A percentile compares a stretch with the other conserved stretches of the same genome.
phyloP scores from a whole-genome alignment of 805 yeast genomes.

The Diddensiella caesifluorescens region DNA sequence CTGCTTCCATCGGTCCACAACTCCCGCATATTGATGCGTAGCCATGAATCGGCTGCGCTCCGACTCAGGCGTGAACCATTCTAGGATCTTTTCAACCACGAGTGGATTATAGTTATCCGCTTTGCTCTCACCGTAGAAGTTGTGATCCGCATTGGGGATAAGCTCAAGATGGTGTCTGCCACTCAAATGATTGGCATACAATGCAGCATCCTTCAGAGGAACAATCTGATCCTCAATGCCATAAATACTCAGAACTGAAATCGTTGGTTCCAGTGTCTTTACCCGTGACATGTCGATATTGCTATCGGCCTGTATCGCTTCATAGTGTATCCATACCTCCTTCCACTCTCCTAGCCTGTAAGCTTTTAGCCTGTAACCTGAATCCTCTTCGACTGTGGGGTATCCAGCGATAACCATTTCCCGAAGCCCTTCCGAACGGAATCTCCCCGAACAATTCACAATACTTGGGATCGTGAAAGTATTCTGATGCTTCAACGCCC shows the following conservation, averaged over 20 bases:
- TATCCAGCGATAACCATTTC: slow-evolving; percentile 27
- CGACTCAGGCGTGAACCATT: slow-evolving; percentile 42
- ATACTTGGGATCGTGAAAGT: slow-evolving; percentile 53
- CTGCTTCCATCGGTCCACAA: slow-evolving; percentile 51
- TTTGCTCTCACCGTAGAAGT: slow-evolving; percentile 44
- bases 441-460: slow-evolving; percentile 72
- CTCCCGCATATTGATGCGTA: slow-evolving; percentile 34
- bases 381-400: slow-evolving; percentile 19
- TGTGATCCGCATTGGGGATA: slow-evolving; percentile 73
- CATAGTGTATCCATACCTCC: slow-evolving; percentile 12
- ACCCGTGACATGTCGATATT: slow-evolving; percentile 7
- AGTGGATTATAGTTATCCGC: slow-evolving; percentile 52
- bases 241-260: slow-evolving; percentile 60
- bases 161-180: slow-evolving; percentile 54
- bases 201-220: slow-evolving; percentile 56
- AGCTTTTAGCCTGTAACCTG: slow-evolving; percentile 31
- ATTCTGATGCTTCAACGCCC: slow-evolving; percentile 43
- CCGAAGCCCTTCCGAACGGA: slow-evolving; percentile 27
- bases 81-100: slow-evolving; percentile 46
- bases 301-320: slow-evolving; percentile 10
- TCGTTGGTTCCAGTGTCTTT: slow-evolving; percentile 27
- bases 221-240: slow-evolving; percentile 65
- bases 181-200: slow-evolving; percentile 52
- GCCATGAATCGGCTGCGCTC: slow-evolving; percentile 50
- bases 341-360: slow-evolving; percentile 21